Evolutionary conservation across 2,329 filamentous ascomycete genomes (phyloP), one percentile per base, ranked within the genome.

Genomic region (Incumbomyces lentus): DNA sequence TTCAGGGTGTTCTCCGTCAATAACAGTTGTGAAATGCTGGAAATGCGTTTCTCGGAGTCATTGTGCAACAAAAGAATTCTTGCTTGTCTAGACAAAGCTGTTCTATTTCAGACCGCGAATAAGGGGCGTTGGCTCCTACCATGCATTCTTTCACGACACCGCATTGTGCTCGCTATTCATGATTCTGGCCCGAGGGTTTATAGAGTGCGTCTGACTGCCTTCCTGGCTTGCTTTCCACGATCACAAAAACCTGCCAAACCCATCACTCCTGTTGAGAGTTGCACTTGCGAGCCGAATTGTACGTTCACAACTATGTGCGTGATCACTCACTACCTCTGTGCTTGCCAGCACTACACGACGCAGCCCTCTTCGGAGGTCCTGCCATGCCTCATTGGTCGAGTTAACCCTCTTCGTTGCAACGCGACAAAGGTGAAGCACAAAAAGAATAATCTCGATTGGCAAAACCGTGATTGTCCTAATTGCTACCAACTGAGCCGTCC

Each of bases 381-480:
- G 8, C 8, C 22, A 5, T 45, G 42, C 14, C 36, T 45, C 12
- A 22, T 45, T 11, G 42, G 12, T 33, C 17, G 19, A 14, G 13
- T 19, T 7, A 45, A 45, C 19, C 42, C 42, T 2, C 34, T 45
- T 7, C 33, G 42, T 14, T 45, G 42, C 33, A 11, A 29, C 19
- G 38, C 12, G 19, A 22, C 38, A 17, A 30, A 31, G 18, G 18
- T 30, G 10, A 31, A 37, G 8, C 14, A 19, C 17, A 14, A 45
- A 33, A 45, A 37, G 32, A 45, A 30, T 11, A n/a, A 45, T 31
- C 4, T 5, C 3, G 31, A 29, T 22, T 45, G 42, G 42, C 19
- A 11, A 12, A 10, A 13, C 5, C 34, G 22, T 17, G 42, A 45
- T 12, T 45, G 42, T 38, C 16, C 33, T n/a, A 14, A 29, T 8